Percentiles rank a stretch among this genome's conserved stretches.
These are phyloP conservation scores for Elsinoe fawcettii DNA, from an alignment of 2,329 filamentous ascomycete species.

Conservation along the genomic window DNA sequence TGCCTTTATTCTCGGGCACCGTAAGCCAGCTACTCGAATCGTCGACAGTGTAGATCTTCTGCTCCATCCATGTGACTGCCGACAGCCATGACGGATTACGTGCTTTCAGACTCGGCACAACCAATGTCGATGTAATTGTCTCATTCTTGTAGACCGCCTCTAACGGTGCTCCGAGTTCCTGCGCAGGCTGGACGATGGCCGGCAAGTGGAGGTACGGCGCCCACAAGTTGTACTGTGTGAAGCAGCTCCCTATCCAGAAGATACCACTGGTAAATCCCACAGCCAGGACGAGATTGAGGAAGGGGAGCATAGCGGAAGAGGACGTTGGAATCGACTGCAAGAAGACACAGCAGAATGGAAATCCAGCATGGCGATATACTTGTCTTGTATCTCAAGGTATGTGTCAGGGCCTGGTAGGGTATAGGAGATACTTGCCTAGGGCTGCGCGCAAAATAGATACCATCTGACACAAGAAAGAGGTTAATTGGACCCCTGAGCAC, in stretches of 20 bases:
- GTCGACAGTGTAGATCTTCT: constrained; percentile 39
- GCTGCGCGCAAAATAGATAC: not conserved
- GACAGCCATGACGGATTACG: constrained; percentile 37
- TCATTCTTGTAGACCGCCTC: not conserved
- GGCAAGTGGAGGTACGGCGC: not conserved
- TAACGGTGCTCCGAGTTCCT: not conserved
- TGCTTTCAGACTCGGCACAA: constrained; percentile 32
- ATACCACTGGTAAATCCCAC: not conserved
- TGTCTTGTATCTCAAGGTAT: not conserved
- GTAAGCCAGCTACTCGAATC: constrained; percentile 31
- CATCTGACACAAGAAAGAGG: not conserved
- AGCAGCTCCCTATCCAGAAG: not conserved
- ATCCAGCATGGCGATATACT: not conserved
- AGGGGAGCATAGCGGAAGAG: not conserved
- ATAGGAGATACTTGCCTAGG: not conserved
- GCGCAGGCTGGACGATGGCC: not conserved
- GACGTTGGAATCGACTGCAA: not conserved
- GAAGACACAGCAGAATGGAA: not conserved
- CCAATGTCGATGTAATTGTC: constrained; percentile 15
- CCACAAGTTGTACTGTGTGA: not conserved
- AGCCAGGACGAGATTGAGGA: not conserved
- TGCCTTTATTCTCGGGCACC: constrained; percentile 41
- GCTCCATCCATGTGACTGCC: constrained; percentile 27
- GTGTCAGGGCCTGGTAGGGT: not conserved
- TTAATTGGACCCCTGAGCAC: not conserved